phyloP scores from a whole-genome alignment of 345 rosid genomes.

The Corchorus capsularis region DNA sequence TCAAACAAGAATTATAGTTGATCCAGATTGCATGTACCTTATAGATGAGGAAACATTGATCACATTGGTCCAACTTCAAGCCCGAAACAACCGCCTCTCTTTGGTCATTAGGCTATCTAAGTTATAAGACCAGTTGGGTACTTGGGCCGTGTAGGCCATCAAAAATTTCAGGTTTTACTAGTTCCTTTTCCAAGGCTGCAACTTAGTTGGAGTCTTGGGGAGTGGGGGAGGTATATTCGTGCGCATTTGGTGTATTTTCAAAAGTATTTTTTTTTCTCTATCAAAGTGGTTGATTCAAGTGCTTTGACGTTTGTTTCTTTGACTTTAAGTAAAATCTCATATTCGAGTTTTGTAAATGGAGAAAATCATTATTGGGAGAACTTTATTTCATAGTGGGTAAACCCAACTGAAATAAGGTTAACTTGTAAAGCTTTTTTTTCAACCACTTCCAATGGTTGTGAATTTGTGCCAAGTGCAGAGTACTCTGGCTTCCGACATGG shows the following conservation, averaged over 20 bases:
- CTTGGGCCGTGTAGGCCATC: not conserved
- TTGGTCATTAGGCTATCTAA: not conserved
- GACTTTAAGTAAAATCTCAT: too few relatives aligned
- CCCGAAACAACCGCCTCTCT: not conserved
- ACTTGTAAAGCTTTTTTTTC: not conserved
- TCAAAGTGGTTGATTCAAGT: too few relatives aligned
- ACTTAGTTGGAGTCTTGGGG: not conserved
- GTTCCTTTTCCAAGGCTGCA: not conserved
- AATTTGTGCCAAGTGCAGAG: not conserved
- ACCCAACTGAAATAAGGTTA: too few relatives aligned
- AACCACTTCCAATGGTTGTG: not conserved
- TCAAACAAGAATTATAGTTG: too few relatives aligned
- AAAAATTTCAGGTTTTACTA: too few relatives aligned
- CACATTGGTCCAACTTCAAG: not conserved
- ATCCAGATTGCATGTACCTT: not conserved
- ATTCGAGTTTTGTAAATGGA: too few relatives aligned
- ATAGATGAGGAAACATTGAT: not conserved
- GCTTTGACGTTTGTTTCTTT: too few relatives aligned
- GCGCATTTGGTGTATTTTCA: not conserved
- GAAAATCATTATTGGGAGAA: too few relatives aligned
- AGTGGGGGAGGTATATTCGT: not conserved
- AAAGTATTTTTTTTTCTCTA: not conserved
- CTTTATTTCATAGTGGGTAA: too few relatives aligned
- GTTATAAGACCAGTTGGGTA: not conserved
- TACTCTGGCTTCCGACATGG: not conserved